Conservation (phyloP, 129 eudicot genomes). For the Rutidosis leptorrhynchoides region DNA sequence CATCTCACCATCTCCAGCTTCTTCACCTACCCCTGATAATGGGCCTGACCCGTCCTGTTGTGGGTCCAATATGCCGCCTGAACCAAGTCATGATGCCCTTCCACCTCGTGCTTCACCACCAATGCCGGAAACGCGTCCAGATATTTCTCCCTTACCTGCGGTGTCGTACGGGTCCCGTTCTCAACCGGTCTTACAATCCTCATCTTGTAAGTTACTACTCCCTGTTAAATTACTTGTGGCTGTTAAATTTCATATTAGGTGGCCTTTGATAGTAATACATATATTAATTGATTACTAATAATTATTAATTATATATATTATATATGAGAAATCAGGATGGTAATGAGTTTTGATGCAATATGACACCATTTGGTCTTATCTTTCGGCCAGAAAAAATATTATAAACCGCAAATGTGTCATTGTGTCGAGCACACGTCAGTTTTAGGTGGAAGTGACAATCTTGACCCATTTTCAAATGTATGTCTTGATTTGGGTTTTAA, state of each 20-base stretch:
- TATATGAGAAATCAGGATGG: neutral
- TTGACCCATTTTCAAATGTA: neutral
- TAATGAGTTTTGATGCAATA: neutral
- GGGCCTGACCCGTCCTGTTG: conserved; percentile 35
- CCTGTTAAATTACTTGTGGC: neutral
- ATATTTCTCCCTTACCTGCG: conserved; percentile 49
- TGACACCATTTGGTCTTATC: neutral
- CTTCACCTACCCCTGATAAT: conserved; percentile 18
- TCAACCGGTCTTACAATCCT: conserved; percentile 25
- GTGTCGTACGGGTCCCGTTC: conserved; percentile 43
- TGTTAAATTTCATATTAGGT: no score
- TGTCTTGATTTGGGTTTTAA: neutral
- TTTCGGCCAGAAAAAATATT: neutral
- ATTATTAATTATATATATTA: no score
- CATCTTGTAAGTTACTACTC: conserved; percentile 56
- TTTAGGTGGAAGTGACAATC: neutral
- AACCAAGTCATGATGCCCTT: conserved; percentile 26
- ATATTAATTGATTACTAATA: no score
- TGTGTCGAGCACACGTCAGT: neutral
- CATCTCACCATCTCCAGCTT: conserved; percentile 37
- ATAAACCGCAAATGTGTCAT: neutral
- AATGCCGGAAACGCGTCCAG: conserved; percentile 22
- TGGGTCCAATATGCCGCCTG: conserved; percentile 33
- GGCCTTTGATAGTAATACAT: conserved; percentile 12
- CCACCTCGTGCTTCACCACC: conserved; percentile 33